Conservation (phyloP, 1,284 basidiomycete species). For the Fomitopsis betulina region DNA sequence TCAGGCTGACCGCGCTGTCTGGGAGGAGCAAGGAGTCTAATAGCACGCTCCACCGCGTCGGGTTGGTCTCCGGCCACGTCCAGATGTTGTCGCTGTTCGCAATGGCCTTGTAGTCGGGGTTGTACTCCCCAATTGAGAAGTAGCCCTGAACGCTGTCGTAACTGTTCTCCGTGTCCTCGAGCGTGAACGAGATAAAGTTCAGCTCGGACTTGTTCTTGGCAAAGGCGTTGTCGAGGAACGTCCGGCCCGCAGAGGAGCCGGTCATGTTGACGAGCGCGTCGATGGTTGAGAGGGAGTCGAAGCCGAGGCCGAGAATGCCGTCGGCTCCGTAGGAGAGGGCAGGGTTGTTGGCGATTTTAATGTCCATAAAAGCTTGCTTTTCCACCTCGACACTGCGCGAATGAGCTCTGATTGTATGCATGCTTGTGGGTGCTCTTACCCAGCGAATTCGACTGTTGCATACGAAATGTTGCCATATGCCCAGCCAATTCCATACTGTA, state of each 20-base stretch:
- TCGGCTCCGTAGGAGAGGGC: slow-evolving; percentile 64
- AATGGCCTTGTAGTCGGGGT: slow-evolving; percentile 54
- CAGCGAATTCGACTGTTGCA: slow-evolving; percentile 61
- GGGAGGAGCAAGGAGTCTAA: slow-evolving; percentile 65
- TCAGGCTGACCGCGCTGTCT: slow-evolving; percentile 43
- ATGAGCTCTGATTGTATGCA: slow-evolving; percentile 2
- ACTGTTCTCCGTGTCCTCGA: slow-evolving; percentile 53
- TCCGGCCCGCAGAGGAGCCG: slow-evolving; percentile 54
- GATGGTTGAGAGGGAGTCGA: slow-evolving; percentile 67
- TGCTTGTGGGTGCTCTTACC: slow-evolving; percentile 35
- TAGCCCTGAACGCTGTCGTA: slow-evolving; percentile 54
- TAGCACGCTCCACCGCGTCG: slow-evolving; percentile 70
- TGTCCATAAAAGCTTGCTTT: slow-evolving; percentile 67
- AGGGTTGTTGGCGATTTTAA: slow-evolving; percentile 56
- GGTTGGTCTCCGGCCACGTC: slow-evolving; percentile 61
- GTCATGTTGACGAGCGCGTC: slow-evolving; percentile 56
- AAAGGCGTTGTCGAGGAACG: slow-evolving; percentile 72
- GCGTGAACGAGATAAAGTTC: slow-evolving; percentile 73
- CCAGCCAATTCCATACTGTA: slow-evolving; percentile 76
- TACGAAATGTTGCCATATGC: slow-evolving; percentile 59
- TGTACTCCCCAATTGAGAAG: slow-evolving; percentile 72
- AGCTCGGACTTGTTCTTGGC: slow-evolving; percentile 59
- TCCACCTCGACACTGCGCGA: slow-evolving; percentile 52
- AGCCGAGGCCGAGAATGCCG: slow-evolving; percentile 78
- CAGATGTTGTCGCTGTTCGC: slow-evolving; percentile 51